phyloP scores from a whole-genome alignment of 129 eudicot species.

The Artemisia argyi region DNA sequence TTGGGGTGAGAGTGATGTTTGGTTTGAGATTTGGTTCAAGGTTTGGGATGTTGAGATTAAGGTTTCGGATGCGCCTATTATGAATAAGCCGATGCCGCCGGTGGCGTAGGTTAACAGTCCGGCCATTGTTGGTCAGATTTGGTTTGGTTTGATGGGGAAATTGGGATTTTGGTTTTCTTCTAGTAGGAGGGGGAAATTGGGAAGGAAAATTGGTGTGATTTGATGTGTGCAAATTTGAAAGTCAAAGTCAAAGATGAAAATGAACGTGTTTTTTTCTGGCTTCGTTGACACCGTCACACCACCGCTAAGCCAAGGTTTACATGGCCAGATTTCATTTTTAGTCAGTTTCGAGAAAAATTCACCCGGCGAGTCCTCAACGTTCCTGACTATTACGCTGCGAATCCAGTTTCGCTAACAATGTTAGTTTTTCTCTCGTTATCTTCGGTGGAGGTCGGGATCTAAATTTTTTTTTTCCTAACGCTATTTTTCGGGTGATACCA shows the following conservation, averaged over 20 bases:
- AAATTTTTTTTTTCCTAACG: too few species aligned
- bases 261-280: too few species aligned
- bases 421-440: too few species aligned
- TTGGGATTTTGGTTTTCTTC: background rate
- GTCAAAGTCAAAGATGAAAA: slow-evolving; percentile 16
- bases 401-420: too few species aligned
- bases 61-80: slow-evolving; percentile 75
- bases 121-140: slow-evolving; percentile 35
- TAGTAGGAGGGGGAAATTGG: slow-evolving; percentile 20
- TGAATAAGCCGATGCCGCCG: slow-evolving; percentile 67
- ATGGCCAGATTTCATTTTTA: too few species aligned
- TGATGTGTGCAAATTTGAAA: slow-evolving; percentile 4
- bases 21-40: slow-evolving; percentile 28
- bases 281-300: background rate
- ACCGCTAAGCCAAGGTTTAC: background rate
- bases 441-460: too few species aligned
- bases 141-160: too few species aligned
- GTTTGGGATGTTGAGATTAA: slow-evolving; percentile 50
- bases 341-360: too few species aligned
- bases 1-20: slow-evolving; percentile 25
- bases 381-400: too few species aligned
- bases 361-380: too few species aligned
- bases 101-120: slow-evolving; percentile 66
- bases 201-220: background rate
- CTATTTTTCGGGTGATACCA: too few species aligned